Base-by-base conservation (phyloP, 2,329 filamentous ascomycete genomes). In the Bipolaris sorokiniana region DNA sequence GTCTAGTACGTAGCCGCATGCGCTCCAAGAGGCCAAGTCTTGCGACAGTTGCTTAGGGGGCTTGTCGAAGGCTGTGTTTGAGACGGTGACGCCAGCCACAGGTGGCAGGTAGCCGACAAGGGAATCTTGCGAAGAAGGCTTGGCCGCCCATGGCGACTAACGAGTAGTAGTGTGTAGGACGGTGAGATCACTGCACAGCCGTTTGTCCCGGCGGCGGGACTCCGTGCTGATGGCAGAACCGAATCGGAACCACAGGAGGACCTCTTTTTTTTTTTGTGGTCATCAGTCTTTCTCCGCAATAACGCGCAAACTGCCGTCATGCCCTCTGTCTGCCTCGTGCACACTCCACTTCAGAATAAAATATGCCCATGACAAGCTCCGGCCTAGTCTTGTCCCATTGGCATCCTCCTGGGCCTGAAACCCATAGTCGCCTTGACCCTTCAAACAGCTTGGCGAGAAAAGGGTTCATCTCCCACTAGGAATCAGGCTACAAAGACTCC, bases 1-100 rank as follows among this genome's bases (percentile, higher is more conserved):
- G 34, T 31, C 22, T 34, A 44, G 46, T 28, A 37, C 28, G 33
- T 41, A 64, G 54, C 61, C 58, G 67, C 61, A 50, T 41, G 58
- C 47, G 48, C 42, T 18, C 46, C 60, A 61, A 50, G 59, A 59
- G 22, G 54, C 65, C 53, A 65, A 67, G 61, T 58, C 49, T 56
- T 62, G 59, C 61, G 58, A 68, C 63, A 67, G 51, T 51, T 68
- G 66, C 66, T 69, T 66, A 49, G 56, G 58, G 52, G 47, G 22
- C 50, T 55, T 48, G 46, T 28, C 22, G 34, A 13, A 38, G 46
- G 55, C 41, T 42, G 51, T 47, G 52, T 42, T 23, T 34, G 47
- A 37, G 41, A 46, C 45, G 31, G 38, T 26, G 23, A 31, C 40
- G 40, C 40, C 40, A 42, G 40, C 40, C 40, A 42, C 40, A 42